Percentiles rank a stretch among this genome's conserved stretches.
These are phyloP conservation scores for Penicillium silybi DNA, from an alignment of 495 filamentous ascomycete species.

Conservation along the genomic window DNA sequence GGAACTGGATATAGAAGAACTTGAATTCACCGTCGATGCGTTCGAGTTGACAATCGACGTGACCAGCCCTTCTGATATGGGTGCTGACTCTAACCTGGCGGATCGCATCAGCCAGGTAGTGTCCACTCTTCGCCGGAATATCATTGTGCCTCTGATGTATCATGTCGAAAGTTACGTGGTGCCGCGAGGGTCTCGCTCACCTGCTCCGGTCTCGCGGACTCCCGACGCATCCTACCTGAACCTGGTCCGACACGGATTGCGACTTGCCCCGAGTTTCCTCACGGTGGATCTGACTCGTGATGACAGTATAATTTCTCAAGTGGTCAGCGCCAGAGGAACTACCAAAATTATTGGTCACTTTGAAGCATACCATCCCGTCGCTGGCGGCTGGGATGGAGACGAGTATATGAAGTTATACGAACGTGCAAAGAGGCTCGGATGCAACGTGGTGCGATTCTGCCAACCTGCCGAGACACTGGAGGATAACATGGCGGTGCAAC, in stretches of 20 bases:
- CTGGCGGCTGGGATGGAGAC: slow-evolving; percentile 41
- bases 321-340: slow-evolving; percentile 54
- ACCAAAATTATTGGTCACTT: slow-evolving; percentile 67
- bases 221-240: slow-evolving; percentile 51
- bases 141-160: slow-evolving; percentile 54
- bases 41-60: slow-evolving; percentile 64
- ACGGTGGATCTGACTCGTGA: slow-evolving; percentile 61
- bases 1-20: slow-evolving; percentile 55
- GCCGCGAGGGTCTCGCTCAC: slow-evolving; percentile 17
- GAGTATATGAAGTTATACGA: slow-evolving; percentile 35
- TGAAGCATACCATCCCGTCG: slow-evolving; percentile 41
- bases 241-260: slow-evolving; percentile 62
- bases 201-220: slow-evolving; percentile 17
- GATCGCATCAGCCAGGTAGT: slow-evolving; percentile 53
- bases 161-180: slow-evolving; percentile 38
- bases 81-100: slow-evolving; percentile 33
- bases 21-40: slow-evolving; percentile 63
- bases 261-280: slow-evolving; percentile 66
- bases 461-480: slow-evolving; percentile 38
- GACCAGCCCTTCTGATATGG: slow-evolving; percentile 24
- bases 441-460: slow-evolving; percentile 48
- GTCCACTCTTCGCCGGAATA: slow-evolving; percentile 57
- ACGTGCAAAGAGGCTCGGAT: slow-evolving; percentile 39
- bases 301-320: slow-evolving; percentile 47
- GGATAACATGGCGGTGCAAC: slow-evolving; percentile 41